phyloP scores from a whole-genome alignment of 2,329 filamentous ascomycete genomes.

The Neofusicoccum umdonicola region DNA sequence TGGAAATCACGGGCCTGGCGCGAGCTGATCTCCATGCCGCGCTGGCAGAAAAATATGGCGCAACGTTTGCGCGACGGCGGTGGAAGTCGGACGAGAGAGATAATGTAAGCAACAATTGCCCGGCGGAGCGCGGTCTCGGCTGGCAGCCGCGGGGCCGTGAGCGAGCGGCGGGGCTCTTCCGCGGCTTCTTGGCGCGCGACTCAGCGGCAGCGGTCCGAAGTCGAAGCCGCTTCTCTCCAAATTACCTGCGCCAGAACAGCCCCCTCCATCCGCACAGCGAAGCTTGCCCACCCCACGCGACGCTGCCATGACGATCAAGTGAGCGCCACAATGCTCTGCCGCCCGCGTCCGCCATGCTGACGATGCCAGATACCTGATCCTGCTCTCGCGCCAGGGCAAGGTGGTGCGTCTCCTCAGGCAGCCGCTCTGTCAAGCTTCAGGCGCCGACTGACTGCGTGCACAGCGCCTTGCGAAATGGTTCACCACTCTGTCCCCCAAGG shows the following conservation, averaged over 20 bases:
- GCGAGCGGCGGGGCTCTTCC: slow-evolving; percentile 7
- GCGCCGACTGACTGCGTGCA: slow-evolving; percentile 20
- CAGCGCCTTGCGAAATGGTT: slow-evolving; percentile 99
- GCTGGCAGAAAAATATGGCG: background rate
- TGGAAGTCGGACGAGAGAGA: slow-evolving; percentile 1
- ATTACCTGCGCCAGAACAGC: background rate
- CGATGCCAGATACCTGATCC: slow-evolving; percentile 78
- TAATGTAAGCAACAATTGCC: slow-evolving; percentile 4
- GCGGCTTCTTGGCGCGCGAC: background rate
- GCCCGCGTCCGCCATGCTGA: background rate
- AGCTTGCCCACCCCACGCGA: background rate
- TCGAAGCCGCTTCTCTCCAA: background rate
- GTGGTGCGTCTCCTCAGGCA: slow-evolving; percentile 67
- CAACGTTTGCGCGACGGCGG: background rate
- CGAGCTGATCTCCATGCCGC: slow-evolving; percentile 16
- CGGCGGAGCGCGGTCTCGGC: background rate
- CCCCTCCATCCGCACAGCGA: background rate
- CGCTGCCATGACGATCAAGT: slow-evolving; percentile 56
- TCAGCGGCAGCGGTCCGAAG: background rate
- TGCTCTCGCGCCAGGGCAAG: slow-evolving; percentile 98
- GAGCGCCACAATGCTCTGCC: slow-evolving; percentile 24
- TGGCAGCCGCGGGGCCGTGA: background rate
- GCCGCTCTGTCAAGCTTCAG: slow-evolving; percentile 21
- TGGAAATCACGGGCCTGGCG: slow-evolving; percentile 22
- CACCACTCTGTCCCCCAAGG: slow-evolving; percentile 92